Evolutionary conservation across 768 basidiomycete genomes (phyloP).

Genomic region (Imleria badia): DNA sequence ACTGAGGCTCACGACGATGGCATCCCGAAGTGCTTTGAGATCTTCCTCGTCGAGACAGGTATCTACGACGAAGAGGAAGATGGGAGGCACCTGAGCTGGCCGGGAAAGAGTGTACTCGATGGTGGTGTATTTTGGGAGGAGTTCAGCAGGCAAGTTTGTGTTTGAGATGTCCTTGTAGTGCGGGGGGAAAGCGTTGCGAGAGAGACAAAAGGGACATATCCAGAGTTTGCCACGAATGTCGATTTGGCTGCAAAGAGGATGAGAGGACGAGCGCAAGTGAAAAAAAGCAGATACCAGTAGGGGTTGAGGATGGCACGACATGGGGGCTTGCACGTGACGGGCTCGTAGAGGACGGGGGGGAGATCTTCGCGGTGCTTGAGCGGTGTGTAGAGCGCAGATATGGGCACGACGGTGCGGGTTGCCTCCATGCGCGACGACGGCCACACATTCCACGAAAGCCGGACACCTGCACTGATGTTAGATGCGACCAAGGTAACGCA

Average conservation of each 20-base stretch:
- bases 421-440: slow-evolving; percentile 98
- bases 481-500: not conserved
- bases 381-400: slow-evolving; percentile 96
- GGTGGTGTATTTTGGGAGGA: slow-evolving; percentile 97
- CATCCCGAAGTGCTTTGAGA: slow-evolving; percentile 91
- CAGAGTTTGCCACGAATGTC: slow-evolving; percentile 98
- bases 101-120: slow-evolving; percentile 99
- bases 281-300: slow-evolving; percentile 67
- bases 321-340: slow-evolving; percentile 96
- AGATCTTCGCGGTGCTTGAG: slow-evolving; percentile 92
- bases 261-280: not conserved
- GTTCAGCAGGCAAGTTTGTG: slow-evolving; percentile 94
- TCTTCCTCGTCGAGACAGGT: slow-evolving; percentile 96
- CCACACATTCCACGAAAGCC: slow-evolving; percentile 99
- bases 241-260: slow-evolving; percentile 70
- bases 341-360: slow-evolving; percentile 95
- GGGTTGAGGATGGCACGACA: slow-evolving; percentile 98
- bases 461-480: slow-evolving; percentile 60
- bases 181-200: slow-evolving; percentile 94
- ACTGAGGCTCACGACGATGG: slow-evolving; percentile 91
- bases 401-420: slow-evolving; percentile 95
- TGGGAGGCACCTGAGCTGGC: slow-evolving; percentile 87
- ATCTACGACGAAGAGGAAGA: slow-evolving; percentile 97
- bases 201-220: slow-evolving; percentile 99
- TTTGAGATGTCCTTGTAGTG: slow-evolving; percentile 99